Conservation (phyloP, 257 asterid genomes). For the Nicotiana paniculata region DNA sequence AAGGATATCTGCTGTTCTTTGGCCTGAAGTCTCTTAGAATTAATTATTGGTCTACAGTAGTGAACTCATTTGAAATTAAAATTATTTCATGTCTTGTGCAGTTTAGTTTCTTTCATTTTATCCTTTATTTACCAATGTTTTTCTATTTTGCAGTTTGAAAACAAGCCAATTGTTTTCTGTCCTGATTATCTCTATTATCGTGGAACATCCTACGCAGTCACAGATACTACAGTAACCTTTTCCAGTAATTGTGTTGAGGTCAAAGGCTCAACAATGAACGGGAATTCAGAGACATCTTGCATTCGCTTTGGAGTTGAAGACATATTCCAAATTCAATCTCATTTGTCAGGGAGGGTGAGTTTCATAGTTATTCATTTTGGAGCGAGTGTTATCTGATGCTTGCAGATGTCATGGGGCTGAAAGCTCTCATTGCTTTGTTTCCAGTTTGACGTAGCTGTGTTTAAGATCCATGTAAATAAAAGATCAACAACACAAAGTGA, state of each 20-base stretch:
- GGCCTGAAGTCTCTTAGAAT: neutral
- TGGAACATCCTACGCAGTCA: conserved; percentile 23
- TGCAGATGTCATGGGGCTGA: conserved; percentile 6
- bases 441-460: conserved; percentile 46
- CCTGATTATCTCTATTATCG: conserved; percentile 46
- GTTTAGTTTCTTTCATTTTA: conserved; percentile 7
- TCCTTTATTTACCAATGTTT: conserved; percentile 14
- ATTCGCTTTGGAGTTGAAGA: conserved; percentile 56
- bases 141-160: conserved; percentile 47
- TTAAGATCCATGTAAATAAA: conserved; percentile 36
- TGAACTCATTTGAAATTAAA: neutral
- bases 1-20: neutral
- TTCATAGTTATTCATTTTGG: conserved; percentile 3
- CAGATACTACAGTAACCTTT: conserved; percentile 48
- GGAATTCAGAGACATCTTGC: conserved; percentile 24
- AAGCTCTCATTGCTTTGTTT: conserved; percentile 19
- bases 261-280: conserved; percentile 29
- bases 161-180: conserved; percentile 30
- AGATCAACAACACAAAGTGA: conserved; percentile 26
- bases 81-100: conserved; percentile 9
- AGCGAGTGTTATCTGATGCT: conserved; percentile 7
- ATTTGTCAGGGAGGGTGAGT: conserved; percentile 61
- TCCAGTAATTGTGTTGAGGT: conserved; percentile 50
- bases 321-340: conserved; percentile 55
- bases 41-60: neutral